phyloP scores from a whole-genome alignment of 768 basidiomycete genomes.

The Daedaleopsis nitida region DNA sequence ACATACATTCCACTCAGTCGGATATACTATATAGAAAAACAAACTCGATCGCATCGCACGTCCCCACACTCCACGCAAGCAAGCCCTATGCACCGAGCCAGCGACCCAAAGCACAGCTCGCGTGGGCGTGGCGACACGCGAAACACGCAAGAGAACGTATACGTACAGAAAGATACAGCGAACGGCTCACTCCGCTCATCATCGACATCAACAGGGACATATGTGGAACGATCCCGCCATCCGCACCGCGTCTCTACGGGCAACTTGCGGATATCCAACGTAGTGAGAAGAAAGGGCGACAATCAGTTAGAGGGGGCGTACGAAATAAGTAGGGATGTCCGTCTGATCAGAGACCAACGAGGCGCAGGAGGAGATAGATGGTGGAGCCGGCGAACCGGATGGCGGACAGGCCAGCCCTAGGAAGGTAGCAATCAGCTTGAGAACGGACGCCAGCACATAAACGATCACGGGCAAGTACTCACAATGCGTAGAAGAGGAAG shows the following conservation, averaged over 20 bases:
- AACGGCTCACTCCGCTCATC: constrained; percentile 4
- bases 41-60: background rate
- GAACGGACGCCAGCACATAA: constrained; percentile 4
- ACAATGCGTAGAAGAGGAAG: constrained; percentile 75
- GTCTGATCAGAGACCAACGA: constrained; percentile 56
- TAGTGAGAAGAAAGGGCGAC: background rate
- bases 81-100: constrained; percentile 15
- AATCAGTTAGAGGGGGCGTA: background rate
- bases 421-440: background rate
- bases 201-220: background rate
- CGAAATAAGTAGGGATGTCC: constrained; percentile 10
- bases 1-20: constrained; percentile 5
- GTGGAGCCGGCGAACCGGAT: constrained; percentile 80
- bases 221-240: background rate
- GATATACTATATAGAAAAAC: background rate
- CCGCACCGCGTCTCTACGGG: background rate
- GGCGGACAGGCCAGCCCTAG: constrained; percentile 76
- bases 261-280: background rate
- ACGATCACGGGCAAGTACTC: constrained; percentile 21
- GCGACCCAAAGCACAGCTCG: constrained; percentile 6
- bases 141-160: constrained; percentile 6
- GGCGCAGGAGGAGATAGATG: constrained; percentile 75
- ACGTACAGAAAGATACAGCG: constrained; percentile 20
- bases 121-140: background rate
- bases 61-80: background rate